A percentile compares a stretch with the other conserved stretches of the same genome.
Conservation (phyloP, 2,329 filamentous ascomycete genomes). For the Fusarium temperatum region DNA sequence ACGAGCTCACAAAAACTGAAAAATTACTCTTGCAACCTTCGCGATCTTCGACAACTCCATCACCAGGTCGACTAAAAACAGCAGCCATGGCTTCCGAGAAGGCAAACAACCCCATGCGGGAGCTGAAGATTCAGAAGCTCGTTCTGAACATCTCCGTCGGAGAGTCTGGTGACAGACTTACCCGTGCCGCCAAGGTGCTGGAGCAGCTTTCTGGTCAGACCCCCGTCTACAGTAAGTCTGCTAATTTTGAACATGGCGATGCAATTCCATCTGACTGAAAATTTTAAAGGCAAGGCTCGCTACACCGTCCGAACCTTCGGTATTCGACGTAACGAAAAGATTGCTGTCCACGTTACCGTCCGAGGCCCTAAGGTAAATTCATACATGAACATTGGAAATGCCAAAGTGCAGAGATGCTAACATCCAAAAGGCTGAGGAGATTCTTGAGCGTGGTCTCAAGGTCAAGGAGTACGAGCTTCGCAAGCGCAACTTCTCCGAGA, state of each 20-base stretch:
- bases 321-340: slow-evolving; percentile 99
- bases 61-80: slow-evolving; percentile 48
- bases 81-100: slow-evolving; percentile 75
- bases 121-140: slow-evolving; percentile 99
- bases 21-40: slow-evolving; percentile 37
- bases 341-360: slow-evolving; percentile 98
- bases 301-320: slow-evolving; percentile 99
- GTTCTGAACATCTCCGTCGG: slow-evolving; percentile 99
- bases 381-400: not conserved
- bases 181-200: slow-evolving; percentile 99
- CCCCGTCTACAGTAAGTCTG: slow-evolving; percentile 91
- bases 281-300: slow-evolving; percentile 86
- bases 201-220: slow-evolving; percentile 99
- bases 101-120: slow-evolving; percentile 97
- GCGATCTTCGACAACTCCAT: slow-evolving; percentile 49
- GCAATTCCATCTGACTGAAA: slow-evolving; percentile 24
- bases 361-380: slow-evolving; percentile 79
- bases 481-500: slow-evolving; percentile 99
- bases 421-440: slow-evolving; percentile 83
- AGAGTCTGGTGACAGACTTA: slow-evolving; percentile 99
- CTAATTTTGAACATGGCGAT: slow-evolving; percentile 17
- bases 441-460: slow-evolving; percentile 99
- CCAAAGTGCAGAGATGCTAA: slow-evolving; percentile 34
- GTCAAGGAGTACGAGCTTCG: slow-evolving; percentile 99
- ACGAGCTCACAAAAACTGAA: slow-evolving; percentile 48